Evolutionary conservation across 768 basidiomycete genomes (phyloP).

Genomic region (Suillus spraguei): DNA sequence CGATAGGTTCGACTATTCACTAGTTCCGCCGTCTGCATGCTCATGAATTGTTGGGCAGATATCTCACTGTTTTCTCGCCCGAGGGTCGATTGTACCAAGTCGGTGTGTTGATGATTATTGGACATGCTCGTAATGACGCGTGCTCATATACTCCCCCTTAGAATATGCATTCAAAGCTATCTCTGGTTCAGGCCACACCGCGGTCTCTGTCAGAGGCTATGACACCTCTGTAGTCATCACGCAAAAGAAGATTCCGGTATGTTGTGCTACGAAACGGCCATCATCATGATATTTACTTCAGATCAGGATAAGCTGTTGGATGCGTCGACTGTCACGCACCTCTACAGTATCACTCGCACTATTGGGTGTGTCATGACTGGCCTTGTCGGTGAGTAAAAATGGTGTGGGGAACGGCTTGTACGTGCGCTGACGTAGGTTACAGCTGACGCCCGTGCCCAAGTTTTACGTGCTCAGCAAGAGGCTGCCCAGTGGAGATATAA

Average conservation of each 20-base stretch:
- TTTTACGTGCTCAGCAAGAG: conserved; percentile 81
- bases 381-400: conserved; percentile 68
- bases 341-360: conserved; percentile 93
- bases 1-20: conserved; percentile 59
- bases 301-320: conserved; percentile 95
- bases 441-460: conserved; percentile 95
- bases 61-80: conserved; percentile 95
- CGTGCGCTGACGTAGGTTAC: conserved; percentile 8
- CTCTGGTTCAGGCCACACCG: conserved; percentile 93
- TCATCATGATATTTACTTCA: conserved; percentile 5
- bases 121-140: conserved; percentile 12
- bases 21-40: neutral
- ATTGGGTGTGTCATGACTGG: conserved; percentile 99
- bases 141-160: conserved; percentile 33
- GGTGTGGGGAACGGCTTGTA: neutral
- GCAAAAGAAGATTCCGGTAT: conserved; percentile 96
- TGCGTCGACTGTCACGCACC: conserved; percentile 89
- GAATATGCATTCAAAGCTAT: conserved; percentile 99
- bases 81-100: conserved; percentile 99
- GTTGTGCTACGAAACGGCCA: conserved; percentile 33
- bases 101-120: conserved; percentile 52
- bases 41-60: conserved; percentile 46
- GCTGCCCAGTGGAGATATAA: conserved; percentile 95
- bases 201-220: conserved; percentile 90
- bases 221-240: conserved; percentile 96